These are phyloP conservation scores for Tubosaeta sp. DNA, from an alignment of 768 basidiomycete species.

Conservation along the genomic window DNA sequence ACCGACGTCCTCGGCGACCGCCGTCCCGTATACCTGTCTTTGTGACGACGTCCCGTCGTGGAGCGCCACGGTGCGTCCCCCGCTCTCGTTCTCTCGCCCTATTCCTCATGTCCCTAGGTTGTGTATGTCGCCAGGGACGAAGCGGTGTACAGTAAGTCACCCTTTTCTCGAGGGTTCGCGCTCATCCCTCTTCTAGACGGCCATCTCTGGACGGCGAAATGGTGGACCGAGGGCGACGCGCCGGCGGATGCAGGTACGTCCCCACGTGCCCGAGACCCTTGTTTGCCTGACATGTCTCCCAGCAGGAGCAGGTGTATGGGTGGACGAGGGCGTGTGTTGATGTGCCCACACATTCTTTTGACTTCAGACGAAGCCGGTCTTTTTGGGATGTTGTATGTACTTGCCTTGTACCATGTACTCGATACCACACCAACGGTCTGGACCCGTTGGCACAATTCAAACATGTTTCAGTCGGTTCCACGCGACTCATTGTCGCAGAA, in stretches of 20 bases:
- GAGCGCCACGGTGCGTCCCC: conserved; percentile 28
- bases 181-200: conserved; percentile 28
- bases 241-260: conserved; percentile 26
- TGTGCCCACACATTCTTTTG: neutral
- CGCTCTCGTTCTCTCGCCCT: conserved; percentile 16
- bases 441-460: neutral
- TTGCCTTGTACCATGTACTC: neutral
- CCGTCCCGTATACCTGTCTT: conserved; percentile 23
- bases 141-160: conserved; percentile 38
- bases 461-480: neutral
- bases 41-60: conserved; percentile 44
- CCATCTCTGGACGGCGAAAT: conserved; percentile 48
- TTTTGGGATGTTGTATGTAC: neutral
- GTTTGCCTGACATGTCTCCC: neutral
- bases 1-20: conserved; percentile 15
- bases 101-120: conserved; percentile 7
- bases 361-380: too few relatives aligned
- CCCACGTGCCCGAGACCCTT: neutral
- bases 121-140: conserved; percentile 37
- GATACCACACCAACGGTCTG: neutral
- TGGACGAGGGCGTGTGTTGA: conserved; percentile 32
- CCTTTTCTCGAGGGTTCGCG: neutral
- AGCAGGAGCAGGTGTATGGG: conserved; percentile 34
- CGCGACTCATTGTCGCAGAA: too few relatives aligned
- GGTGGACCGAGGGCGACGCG: conserved; percentile 44